A percentile compares a stretch with the other conserved stretches of the same genome.
Conservation (phyloP, 2,329 filamentous ascomycete genomes). For the Xylaria sp. region DNA sequence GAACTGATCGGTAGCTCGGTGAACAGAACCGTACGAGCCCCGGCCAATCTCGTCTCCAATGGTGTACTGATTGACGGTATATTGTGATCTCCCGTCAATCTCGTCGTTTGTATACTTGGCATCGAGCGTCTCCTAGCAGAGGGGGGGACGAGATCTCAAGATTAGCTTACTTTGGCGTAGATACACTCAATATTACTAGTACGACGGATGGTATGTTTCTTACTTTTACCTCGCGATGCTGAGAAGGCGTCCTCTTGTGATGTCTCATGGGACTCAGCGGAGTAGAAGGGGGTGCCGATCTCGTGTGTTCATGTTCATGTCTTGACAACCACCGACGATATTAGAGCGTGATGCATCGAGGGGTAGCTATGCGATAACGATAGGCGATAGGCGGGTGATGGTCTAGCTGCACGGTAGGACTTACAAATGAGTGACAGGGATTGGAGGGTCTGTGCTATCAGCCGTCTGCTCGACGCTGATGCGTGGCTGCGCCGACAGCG, state of each 20-base stretch:
- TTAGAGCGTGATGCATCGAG: slow-evolving; percentile 14
- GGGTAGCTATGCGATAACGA: slow-evolving; percentile 19
- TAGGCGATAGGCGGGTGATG: not conserved
- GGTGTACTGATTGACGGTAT: slow-evolving; percentile 93
- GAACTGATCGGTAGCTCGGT: slow-evolving; percentile 89
- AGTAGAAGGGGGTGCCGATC: slow-evolving; percentile 57
- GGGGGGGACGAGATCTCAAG: slow-evolving; percentile 18
- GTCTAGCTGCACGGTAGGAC: slow-evolving; percentile 51
- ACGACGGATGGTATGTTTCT: slow-evolving; percentile 36
- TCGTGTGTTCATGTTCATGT: slow-evolving; percentile 45
- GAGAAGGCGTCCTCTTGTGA: slow-evolving; percentile 67
- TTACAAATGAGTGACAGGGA: slow-evolving; percentile 57
- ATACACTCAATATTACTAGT: not conserved
- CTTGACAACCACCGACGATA: slow-evolving; percentile 30
- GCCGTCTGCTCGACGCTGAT: slow-evolving; percentile 54
- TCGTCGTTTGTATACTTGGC: slow-evolving; percentile 88
- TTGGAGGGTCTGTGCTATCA: slow-evolving; percentile 49
- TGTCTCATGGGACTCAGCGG: slow-evolving; percentile 66
- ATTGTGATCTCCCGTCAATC: slow-evolving; percentile 79
- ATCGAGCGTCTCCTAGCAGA: slow-evolving; percentile 83
- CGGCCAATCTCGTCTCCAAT: slow-evolving; percentile 97
- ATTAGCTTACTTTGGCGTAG: slow-evolving; percentile 24
- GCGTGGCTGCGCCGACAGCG: slow-evolving; percentile 53
- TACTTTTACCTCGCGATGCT: slow-evolving; percentile 69
- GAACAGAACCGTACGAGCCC: slow-evolving; percentile 94